These are phyloP conservation scores for Paecilomyces formosus DNA, from an alignment of 2,329 filamentous ascomycete species.

Conservation along the genomic window DNA sequence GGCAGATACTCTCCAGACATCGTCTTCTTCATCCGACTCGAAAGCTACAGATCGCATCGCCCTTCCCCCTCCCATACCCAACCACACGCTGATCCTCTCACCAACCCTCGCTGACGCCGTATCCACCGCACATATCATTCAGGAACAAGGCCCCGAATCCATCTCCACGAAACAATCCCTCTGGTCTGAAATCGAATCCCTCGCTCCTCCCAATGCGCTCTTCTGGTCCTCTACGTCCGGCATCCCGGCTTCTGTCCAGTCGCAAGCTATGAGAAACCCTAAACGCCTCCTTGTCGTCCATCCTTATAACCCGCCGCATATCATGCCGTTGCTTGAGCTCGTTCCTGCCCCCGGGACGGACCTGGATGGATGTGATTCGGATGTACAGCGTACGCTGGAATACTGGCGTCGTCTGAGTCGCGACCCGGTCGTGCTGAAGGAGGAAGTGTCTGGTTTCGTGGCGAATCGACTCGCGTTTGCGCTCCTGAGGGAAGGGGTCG, in stretches of 20 bases:
- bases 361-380: slow-evolving; percentile 11
- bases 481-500: slow-evolving; percentile 48
- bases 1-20: background rate
- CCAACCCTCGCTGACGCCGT: slow-evolving; percentile 35
- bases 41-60: background rate
- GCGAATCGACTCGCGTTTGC: slow-evolving; percentile 53
- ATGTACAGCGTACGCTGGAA: slow-evolving; percentile 31
- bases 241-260: slow-evolving; percentile 48
- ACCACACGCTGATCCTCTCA: slow-evolving; percentile 26
- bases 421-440: slow-evolving; percentile 43
- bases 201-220: slow-evolving; percentile 38
- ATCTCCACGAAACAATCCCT: slow-evolving; percentile 43
- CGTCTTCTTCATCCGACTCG: background rate
- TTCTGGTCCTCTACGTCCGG: slow-evolving; percentile 54
- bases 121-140: slow-evolving; percentile 43
- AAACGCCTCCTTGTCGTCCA: slow-evolving; percentile 49
- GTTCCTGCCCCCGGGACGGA: slow-evolving; percentile 44
- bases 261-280: slow-evolving; percentile 33
- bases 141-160: slow-evolving; percentile 54
- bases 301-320: slow-evolving; percentile 55
- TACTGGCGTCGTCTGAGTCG: slow-evolving; percentile 41
- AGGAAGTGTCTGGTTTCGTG: slow-evolving; percentile 50
- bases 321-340: slow-evolving; percentile 55
- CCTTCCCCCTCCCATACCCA: slow-evolving; percentile 8
- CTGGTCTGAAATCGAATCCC: slow-evolving; percentile 45